These are phyloP conservation scores for Pyracantha coccinea DNA, from an alignment of 331 rosid genomes.

Conservation along the genomic window DNA sequence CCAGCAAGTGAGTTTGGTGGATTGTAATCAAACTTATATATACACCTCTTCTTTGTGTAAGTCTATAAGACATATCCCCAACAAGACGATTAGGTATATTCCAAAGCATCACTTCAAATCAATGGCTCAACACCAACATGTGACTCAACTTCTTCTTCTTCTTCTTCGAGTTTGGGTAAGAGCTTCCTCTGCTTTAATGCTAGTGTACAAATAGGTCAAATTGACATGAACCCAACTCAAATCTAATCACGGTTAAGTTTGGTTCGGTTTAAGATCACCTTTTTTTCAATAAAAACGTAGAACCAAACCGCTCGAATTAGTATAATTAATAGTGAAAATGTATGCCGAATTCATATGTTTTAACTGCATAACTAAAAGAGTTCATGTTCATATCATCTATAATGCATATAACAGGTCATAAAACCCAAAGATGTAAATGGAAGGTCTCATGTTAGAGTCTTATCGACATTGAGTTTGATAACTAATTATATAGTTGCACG, in stretches of 20 bases:
- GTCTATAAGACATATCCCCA: background rate
- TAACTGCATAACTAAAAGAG: no score
- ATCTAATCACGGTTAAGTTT: no score
- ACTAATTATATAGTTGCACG: no score
- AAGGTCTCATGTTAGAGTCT: no score
- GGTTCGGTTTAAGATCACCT: background rate
- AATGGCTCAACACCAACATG: background rate
- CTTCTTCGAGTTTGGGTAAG: background rate
- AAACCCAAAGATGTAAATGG: no score
- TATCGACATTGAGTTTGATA: no score
- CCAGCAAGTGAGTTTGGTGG: background rate
- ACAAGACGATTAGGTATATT: constrained; percentile 11
- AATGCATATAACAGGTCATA: no score
- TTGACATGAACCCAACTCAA: background rate
- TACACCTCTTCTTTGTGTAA: background rate
- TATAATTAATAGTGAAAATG: no score
- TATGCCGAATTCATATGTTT: background rate
- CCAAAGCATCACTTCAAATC: background rate
- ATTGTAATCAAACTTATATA: background rate
- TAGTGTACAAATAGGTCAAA: background rate
- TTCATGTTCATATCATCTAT: no score
- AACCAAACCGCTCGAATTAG: no score
- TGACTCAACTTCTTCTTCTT: background rate
- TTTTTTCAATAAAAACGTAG: no score
- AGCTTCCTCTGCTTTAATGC: background rate